Conservation (phyloP, 768 basidiomycete genomes). For the Arthromyces matolae region DNA sequence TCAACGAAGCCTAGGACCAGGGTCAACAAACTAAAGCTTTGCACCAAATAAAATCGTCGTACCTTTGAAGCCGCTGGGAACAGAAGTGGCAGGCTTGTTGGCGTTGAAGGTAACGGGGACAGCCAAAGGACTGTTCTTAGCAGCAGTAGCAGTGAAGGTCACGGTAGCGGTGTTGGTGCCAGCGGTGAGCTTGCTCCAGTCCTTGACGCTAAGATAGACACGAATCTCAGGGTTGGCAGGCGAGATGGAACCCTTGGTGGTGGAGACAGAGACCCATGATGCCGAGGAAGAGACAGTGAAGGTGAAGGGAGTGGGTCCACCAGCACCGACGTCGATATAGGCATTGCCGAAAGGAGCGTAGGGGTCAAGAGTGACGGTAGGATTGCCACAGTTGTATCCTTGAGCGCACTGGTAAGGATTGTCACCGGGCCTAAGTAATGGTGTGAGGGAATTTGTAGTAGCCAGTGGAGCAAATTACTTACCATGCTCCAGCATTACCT, state of each 20-base stretch:
- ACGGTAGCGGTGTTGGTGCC: conserved; percentile 37
- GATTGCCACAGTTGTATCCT: conserved; percentile 46
- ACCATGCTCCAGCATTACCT: conserved; percentile 60
- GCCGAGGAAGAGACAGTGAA: conserved; percentile 48
- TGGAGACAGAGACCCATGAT: conserved; percentile 50
- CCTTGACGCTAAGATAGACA: conserved; percentile 47
- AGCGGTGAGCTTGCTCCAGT: conserved; percentile 50
- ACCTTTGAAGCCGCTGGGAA: conserved; percentile 50
- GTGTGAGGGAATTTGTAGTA: neutral
- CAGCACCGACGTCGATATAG: conserved; percentile 60
- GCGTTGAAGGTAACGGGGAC: conserved; percentile 33
- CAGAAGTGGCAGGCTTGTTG: conserved; percentile 30
- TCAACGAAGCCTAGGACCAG: conserved; percentile 52
- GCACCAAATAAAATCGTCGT: too few relatives aligned
- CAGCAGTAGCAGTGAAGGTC: conserved; percentile 43
- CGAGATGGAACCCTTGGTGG: conserved; percentile 46
- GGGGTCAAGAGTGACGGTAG: conserved; percentile 51
- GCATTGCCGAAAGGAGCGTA: conserved; percentile 50
- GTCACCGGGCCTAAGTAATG: conserved; percentile 55
- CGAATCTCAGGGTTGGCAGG: conserved; percentile 46
- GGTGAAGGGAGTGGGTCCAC: conserved; percentile 54
- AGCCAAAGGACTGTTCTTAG: conserved; percentile 31
- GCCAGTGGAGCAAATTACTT: conserved; percentile 4
- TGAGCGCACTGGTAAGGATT: conserved; percentile 53
- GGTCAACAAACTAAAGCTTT: neutral